Conservation (phyloP, 169 alveolate species). For the Plasmodium gonderi region DNA sequence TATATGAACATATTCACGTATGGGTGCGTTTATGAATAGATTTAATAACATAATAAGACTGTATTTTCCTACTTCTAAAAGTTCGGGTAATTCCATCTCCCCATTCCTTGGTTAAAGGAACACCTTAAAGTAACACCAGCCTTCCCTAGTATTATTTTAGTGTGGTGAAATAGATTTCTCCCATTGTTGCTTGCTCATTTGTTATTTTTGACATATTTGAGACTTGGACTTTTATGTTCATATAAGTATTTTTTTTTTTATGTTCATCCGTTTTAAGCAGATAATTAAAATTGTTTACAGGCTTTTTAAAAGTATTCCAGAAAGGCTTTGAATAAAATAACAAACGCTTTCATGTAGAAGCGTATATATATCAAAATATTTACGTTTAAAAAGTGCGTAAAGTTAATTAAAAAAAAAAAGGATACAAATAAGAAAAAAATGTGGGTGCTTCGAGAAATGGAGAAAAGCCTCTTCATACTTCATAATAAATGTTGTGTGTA, state of each 20-base stretch:
- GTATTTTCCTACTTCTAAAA: no score
- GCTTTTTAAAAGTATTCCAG: neutral
- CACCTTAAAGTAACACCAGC: neutral
- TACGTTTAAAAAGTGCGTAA: neutral
- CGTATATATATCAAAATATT: neutral
- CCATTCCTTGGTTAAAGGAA: neutral
- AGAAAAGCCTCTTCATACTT: neutral
- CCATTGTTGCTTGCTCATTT: neutral
- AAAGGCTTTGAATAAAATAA: neutral
- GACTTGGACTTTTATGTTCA: no score
- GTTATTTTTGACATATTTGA: neutral
- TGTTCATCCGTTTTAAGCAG: neutral
- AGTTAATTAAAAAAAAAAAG: neutral
- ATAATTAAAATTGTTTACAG: neutral
- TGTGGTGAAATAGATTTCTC: no score
- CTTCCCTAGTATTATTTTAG: no score
- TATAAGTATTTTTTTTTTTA: neutral
- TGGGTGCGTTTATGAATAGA: no score
- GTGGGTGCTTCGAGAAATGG: neutral
- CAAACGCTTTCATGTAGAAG: neutral
- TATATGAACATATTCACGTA: neutral
- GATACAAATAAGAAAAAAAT: neutral
- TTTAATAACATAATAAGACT: no score
- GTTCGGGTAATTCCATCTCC: no score
- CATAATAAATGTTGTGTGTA: neutral